Base-by-base conservation (phyloP, 139 green algal species). In the Chlamydomonas eustigma region DNA sequence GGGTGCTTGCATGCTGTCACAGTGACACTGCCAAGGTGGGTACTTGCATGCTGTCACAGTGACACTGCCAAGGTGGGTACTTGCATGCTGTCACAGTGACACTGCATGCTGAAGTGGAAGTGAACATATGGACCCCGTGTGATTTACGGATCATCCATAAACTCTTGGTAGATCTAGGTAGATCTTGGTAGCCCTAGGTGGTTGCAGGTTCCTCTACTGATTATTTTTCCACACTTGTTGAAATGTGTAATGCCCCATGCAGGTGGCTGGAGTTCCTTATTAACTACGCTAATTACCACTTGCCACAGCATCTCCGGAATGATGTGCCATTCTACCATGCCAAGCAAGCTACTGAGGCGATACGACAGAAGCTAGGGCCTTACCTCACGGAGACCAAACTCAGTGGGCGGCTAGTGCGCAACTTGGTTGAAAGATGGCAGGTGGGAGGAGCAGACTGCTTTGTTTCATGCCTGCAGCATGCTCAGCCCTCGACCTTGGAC, bases 251-350 rank as follows among this genome's bases (percentile, higher is more conserved):
- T 58, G 22, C 44, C 22, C 12, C 52, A 25, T 68, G 52, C 52
- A 68, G 31, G 33, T 82, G 73, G 80, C 70, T 90, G 35, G 85
- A 90, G 76, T 31, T 74, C 30, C 39, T 88, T 52, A 64, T 90
- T 18, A 84, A 88, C 80, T 64, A 86, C 63, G 70, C 82, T n/a
- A 90, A 90, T 82, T 85, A 84, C 78, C 52, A 74, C 68, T 64
- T 90, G 33, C 82, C 85, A 4, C 39, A 37, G 31, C 75, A 80
- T 28, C 24, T 85, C 1, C 2, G 22, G 32, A 33, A 18, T 6
- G 73, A 30, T 1, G 38, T 86, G 39, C 81, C 81, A 0, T 74
- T 75, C 36, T 86, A 75, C 32, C 52, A 70, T 34, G 73, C 76
- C 0, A 71, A 67, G 5, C 25, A 28, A 2, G 77, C 79, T 25